Evolutionary conservation across 2,329 filamentous ascomycete species (phyloP).

Genomic region (Leptographium procerum): DNA sequence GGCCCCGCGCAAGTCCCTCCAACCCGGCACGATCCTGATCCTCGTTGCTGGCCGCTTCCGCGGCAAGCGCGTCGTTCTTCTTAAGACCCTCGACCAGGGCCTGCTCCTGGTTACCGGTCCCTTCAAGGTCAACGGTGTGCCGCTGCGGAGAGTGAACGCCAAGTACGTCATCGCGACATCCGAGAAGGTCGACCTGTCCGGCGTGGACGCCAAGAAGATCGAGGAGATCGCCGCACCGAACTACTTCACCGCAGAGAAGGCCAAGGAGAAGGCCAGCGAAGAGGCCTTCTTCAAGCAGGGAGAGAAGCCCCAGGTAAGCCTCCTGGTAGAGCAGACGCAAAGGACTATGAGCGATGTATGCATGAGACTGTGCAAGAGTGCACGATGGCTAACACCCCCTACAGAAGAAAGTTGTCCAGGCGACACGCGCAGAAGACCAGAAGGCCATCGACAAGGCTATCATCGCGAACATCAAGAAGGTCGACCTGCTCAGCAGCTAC

Average conservation of each 20-base stretch:
- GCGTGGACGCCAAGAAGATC: slow-evolving; percentile 85
- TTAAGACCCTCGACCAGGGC: slow-evolving; percentile 95
- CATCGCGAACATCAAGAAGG: slow-evolving; percentile 95
- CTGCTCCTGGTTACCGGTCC: slow-evolving; percentile 97
- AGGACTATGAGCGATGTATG: neutral
- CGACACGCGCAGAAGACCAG: slow-evolving; percentile 89
- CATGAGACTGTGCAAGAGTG: no score
- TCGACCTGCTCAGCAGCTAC: slow-evolving; percentile 87
- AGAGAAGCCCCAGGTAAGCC: slow-evolving; percentile 87
- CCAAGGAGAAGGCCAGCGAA: slow-evolving; percentile 89
- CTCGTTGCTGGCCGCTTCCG: slow-evolving; percentile 99
- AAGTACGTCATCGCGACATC: slow-evolving; percentile 90
- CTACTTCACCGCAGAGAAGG: slow-evolving; percentile 97
- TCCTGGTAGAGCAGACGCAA: no score
- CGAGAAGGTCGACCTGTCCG: slow-evolving; percentile 71
- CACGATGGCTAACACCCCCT: slow-evolving; percentile 24
- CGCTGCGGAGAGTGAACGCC: slow-evolving; percentile 86
- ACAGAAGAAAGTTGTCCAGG: slow-evolving; percentile 95
- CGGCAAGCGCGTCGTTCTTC: slow-evolving; percentile 98
- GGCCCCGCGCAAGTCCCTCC: slow-evolving; percentile 77
- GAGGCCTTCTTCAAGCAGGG: slow-evolving; percentile 99
- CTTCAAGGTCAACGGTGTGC: slow-evolving; percentile 99
- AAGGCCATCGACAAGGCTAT: slow-evolving; percentile 97
- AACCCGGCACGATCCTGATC: slow-evolving; percentile 94
- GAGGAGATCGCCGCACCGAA: slow-evolving; percentile 62